Base-by-base conservation (phyloP, 1,139 yeast species). In the Pichia cactophila region DNA sequence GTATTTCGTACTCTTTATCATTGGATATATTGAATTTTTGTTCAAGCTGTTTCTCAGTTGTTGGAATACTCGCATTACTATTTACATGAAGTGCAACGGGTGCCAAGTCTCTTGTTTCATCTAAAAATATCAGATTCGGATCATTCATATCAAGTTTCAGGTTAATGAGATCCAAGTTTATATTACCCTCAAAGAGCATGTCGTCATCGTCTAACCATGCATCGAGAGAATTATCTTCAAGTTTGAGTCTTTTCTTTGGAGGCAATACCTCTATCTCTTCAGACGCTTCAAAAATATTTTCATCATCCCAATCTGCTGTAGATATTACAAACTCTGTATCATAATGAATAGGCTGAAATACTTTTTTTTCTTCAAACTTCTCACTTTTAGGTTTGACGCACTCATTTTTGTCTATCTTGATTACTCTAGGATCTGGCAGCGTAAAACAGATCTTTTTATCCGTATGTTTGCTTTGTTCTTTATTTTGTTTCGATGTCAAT, bases 291-390 rank as follows among this genome's bases (percentile, higher is more conserved):
- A 85, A 70, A 17, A 85, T 79, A 6, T 71, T 71, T 33, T 80
- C 82, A 58, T 83, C 86, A 60, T 87, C 83, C 96, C 97, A 89
- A 57, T 86, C 92, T 17, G 87, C 83, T 0, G 92, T 77, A 0
- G 94, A 86, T 41, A 88, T 69, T 5, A 85, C 70, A 48, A 86
- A 67, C 53, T 84, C 87, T 49, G 80, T 79, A 33, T 78, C 74
- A 55, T 67, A 78, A 2, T 67, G 69, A 2, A 67, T 57, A 46
- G 75, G 71, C 47, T 67, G 66, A 49, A 76, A 74, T 52, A 68
- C 66, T 8, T 49, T 49, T 20, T 49, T 53, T 17, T 47, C 47
- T 28, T 52, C 48, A 33, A 62, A 61, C 9, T 36, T 36, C 39
- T 20, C 16, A 4, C 29, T 17, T 2, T 62, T 54, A 20, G 36